Evolutionary conservation across 1,284 basidiomycete genomes (phyloP).

Genomic region (Schizophyllum amplum): DNA sequence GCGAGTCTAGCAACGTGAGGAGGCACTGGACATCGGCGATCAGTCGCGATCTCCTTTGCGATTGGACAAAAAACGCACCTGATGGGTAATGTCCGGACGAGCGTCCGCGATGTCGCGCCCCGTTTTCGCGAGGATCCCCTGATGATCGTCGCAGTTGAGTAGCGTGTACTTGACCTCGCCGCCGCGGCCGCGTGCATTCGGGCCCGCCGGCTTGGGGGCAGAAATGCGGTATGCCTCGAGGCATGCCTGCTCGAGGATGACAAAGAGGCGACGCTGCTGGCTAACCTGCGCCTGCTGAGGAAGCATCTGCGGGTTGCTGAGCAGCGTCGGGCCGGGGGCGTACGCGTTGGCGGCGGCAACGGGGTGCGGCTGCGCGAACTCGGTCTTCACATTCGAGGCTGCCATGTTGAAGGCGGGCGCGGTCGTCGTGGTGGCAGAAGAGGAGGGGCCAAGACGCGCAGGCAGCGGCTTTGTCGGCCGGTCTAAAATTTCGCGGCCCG

Average conservation of each 20-base stretch:
- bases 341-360: slow-evolving; percentile 18
- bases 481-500: too few species aligned
- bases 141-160: slow-evolving; percentile 98
- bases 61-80: slow-evolving; percentile 45
- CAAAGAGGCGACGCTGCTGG: slow-evolving; percentile 75
- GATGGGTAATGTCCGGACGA: slow-evolving; percentile 97
- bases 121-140: slow-evolving; percentile 96
- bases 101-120: slow-evolving; percentile 98
- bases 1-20: slow-evolving; percentile 93
- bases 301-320: slow-evolving; percentile 69
- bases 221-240: slow-evolving; percentile 87
- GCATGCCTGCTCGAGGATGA: slow-evolving; percentile 91
- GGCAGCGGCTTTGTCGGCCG: too few species aligned
- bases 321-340: not conserved
- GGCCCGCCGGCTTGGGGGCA: slow-evolving; percentile 33
- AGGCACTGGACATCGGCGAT: slow-evolving; percentile 66
- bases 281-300: slow-evolving; percentile 77
- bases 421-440: not conserved
- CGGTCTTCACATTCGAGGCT: slow-evolving; percentile 9
- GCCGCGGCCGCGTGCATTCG: slow-evolving; percentile 36
- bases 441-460: too few species aligned
- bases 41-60: slow-evolving; percentile 3
- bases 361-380: slow-evolving; percentile 23
- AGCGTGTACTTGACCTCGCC: slow-evolving; percentile 93
- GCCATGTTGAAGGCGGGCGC: slow-evolving; percentile 3